Base-by-base conservation (phyloP, 306 rosid genomes). In the Vicia sativa region DNA sequence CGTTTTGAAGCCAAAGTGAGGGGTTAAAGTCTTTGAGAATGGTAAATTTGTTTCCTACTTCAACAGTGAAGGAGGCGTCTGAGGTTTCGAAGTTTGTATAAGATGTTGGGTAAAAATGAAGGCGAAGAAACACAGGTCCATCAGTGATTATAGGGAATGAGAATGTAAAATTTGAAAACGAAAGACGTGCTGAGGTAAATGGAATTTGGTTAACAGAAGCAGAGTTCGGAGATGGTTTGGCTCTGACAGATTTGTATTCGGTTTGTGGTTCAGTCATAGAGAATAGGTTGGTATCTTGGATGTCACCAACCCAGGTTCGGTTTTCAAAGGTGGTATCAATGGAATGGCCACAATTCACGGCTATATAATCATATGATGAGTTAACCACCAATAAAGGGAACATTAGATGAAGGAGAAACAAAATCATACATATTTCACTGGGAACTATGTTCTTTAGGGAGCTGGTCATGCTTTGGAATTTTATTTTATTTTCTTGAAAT, bases 1-100 rank as follows among this genome's bases (percentile, higher is more conserved):
- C 41, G 11, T 13, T 6, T 6, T 15, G 14, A 2, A 75, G 65
- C 4, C 70, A 59, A 4, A 76, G 68, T 0, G 78, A 74, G 4
- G 77, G 50, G 6, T 62, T 82, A 75, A 85, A 83, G 73, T 87
- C 60, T 1, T 57, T 68, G 0, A 87, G 82, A 15, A 85, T 78
- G 19, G 80, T 79, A 9, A 67, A 12, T 3, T 12, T 7, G 16
- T 5, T 23, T 0, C 4, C 4, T 18, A 71, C 74, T 52, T 34
- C 63, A 26, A 87, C 87, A 0, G 87, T 67, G 75, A 87, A 87
- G 9, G 76, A 37, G 7, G 83, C 60, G 0, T 68, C 9, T 0
- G 9, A 28, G 14, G 6, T 9, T 3, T 11, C n/a, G 6, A 82
- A 82, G 26, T 26, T 42, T 0, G 0, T 10, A 46, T 35, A 48